A percentile compares a stretch with the other conserved stretches of the same genome.
phyloP scores from a whole-genome alignment of 2,329 filamentous ascomycete genomes.

The Diaporthe longicolla region DNA sequence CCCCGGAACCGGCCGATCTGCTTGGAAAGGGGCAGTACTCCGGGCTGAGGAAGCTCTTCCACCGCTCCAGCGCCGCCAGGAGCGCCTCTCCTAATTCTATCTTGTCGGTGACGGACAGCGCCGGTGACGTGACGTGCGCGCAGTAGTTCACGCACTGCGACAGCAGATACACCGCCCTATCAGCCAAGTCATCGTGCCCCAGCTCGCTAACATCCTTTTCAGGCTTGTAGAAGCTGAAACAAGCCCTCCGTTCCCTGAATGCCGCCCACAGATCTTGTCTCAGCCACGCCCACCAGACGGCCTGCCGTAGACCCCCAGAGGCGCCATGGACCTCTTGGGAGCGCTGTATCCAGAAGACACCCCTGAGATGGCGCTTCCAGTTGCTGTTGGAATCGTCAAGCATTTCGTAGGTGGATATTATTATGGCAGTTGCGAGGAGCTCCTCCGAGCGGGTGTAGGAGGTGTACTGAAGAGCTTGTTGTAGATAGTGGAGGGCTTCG shows the following conservation, averaged over 20 bases:
- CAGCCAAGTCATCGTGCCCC: neutral
- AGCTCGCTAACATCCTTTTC: neutral
- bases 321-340: slow-evolving; percentile 50
- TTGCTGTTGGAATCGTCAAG: slow-evolving; percentile 49
- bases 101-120: slow-evolving; percentile 19
- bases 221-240: neutral
- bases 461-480: slow-evolving; percentile 48
- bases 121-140: neutral
- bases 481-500: slow-evolving; percentile 49
- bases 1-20: neutral
- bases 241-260: neutral
- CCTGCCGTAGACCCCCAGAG: slow-evolving; percentile 46
- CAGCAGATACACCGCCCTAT: slow-evolving; percentile 47
- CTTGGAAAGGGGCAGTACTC: slow-evolving; percentile 55
- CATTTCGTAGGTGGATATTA: slow-evolving; percentile 51
- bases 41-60: slow-evolving; percentile 51
- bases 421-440: slow-evolving; percentile 48
- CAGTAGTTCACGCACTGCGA: slow-evolving; percentile 66
- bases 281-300: slow-evolving; percentile 52
- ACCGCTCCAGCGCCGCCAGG: slow-evolving; percentile 47
- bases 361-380: slow-evolving; percentile 50
- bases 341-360: slow-evolving; percentile 49
- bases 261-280: slow-evolving; percentile 50
- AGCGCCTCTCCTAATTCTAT: slow-evolving; percentile 39
- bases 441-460: slow-evolving; percentile 49